These are phyloP conservation scores for Pythium dissotocum DNA, from an alignment of 352 stramenopile genomes.

Conservation along the genomic window DNA sequence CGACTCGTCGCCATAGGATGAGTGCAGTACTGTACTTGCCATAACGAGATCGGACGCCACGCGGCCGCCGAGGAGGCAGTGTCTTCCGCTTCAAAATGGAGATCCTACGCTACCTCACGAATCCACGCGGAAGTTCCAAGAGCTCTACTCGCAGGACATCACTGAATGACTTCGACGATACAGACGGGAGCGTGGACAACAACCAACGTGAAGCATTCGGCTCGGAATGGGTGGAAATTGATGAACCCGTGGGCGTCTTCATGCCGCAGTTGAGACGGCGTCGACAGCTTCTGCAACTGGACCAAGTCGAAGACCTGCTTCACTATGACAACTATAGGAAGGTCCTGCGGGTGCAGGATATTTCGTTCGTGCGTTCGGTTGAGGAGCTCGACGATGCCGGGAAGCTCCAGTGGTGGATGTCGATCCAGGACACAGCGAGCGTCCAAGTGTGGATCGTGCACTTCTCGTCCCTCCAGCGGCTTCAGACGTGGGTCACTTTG, in stretches of 20 bases:
- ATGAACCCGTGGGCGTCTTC: constrained; percentile 56
- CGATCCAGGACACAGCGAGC: constrained; percentile 49
- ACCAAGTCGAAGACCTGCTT: constrained; percentile 59
- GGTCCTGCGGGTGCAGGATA: constrained; percentile 56
- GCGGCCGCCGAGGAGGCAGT: not conserved
- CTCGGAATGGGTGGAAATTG: constrained; percentile 60
- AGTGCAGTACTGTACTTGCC: too few relatives aligned
- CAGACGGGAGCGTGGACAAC: not conserved
- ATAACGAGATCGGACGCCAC: not conserved
- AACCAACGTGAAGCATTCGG: constrained; percentile 26
- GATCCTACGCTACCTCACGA: constrained; percentile 18
- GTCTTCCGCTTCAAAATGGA: constrained; percentile 9
- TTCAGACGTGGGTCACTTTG: constrained; percentile 46
- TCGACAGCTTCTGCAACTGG: constrained; percentile 49
- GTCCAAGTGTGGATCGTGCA: constrained; percentile 69
- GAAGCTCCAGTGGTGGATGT: constrained; percentile 59
- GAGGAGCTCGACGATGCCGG: constrained; percentile 41
- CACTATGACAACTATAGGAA: constrained; percentile 56
- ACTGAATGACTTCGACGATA: not conserved
- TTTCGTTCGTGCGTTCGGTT: constrained; percentile 59
- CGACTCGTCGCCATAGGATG: not conserved
- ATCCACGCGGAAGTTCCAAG: constrained; percentile 1
- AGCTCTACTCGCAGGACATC: too few relatives aligned
- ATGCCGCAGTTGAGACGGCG: constrained; percentile 42
- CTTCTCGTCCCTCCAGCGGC: constrained; percentile 43